Conservation (phyloP, 495 filamentous ascomycete species). For the Hypoxylon lienhwacheense region DNA sequence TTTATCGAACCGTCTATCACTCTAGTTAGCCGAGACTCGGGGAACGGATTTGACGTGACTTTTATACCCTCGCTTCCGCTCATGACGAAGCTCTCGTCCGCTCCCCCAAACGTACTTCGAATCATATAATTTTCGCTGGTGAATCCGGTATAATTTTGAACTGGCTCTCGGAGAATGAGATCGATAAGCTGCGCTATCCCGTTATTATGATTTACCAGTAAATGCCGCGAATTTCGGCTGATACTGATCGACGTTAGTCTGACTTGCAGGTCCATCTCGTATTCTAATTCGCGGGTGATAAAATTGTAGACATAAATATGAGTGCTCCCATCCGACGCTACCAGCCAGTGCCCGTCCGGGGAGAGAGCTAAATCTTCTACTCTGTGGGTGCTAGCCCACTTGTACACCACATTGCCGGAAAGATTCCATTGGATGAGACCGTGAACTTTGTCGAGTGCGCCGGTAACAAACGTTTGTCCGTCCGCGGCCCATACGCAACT, state of each 20-base stretch:
- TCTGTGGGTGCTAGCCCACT: conserved; percentile 69
- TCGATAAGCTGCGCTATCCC: conserved; percentile 76
- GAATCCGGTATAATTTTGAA: conserved; percentile 73
- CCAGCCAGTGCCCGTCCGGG: conserved; percentile 73
- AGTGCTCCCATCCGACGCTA: conserved; percentile 70
- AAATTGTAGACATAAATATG: conserved; percentile 84
- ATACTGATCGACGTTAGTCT: conserved; percentile 77
- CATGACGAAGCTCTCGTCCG: conserved; percentile 85
- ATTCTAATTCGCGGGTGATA: conserved; percentile 68
- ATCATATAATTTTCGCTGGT: conserved; percentile 74
- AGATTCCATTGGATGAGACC: conserved; percentile 71
- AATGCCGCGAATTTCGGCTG: conserved; percentile 71
- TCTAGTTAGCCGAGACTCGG: conserved; percentile 37
- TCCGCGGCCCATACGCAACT: conserved; percentile 84
- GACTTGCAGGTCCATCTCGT: conserved; percentile 65
- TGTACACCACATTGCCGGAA: conserved; percentile 56
- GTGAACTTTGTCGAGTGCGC: conserved; percentile 68
- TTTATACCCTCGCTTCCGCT: conserved; percentile 84
- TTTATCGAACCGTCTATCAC: conserved; percentile 71
- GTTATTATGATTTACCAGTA: conserved; percentile 81
- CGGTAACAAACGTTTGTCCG: conserved; percentile 76
- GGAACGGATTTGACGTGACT: background rate
- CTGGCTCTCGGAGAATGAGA: conserved; percentile 69
- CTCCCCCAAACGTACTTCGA: conserved; percentile 81
- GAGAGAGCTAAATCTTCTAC: conserved; percentile 85